These are phyloP conservation scores for Podaxis sp. DNA, from an alignment of 768 basidiomycete species.

Conservation along the genomic window DNA sequence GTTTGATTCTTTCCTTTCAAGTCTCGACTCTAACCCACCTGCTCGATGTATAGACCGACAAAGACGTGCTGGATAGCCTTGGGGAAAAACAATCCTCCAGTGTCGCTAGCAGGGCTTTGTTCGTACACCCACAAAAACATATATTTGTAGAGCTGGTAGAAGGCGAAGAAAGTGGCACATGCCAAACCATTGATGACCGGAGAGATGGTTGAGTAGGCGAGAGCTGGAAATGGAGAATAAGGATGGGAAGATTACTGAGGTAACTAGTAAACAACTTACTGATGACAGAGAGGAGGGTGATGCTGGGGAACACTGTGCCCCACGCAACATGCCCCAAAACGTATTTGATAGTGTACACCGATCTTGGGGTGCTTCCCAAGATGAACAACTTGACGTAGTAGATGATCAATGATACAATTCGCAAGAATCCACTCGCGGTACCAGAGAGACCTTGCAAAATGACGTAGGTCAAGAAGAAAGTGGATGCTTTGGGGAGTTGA, in stretches of 20 bases:
- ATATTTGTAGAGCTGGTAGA: slow-evolving; percentile 85
- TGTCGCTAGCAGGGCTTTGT: slow-evolving; percentile 67
- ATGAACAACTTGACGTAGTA: slow-evolving; percentile 92
- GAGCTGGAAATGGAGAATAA: slow-evolving; percentile 35
- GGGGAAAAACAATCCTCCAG: slow-evolving; percentile 94
- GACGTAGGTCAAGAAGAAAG: slow-evolving; percentile 89
- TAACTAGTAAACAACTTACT: not conserved
- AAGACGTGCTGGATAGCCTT: slow-evolving; percentile 92
- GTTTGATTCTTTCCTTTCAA: not conserved
- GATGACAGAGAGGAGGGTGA: slow-evolving; percentile 82
- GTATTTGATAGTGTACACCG: slow-evolving; percentile 83
- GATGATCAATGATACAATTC: slow-evolving; percentile 67
- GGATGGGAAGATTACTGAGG: slow-evolving; percentile 40
- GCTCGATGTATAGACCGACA: slow-evolving; percentile 90
- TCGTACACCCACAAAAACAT: slow-evolving; percentile 80
- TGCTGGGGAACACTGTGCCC: slow-evolving; percentile 70
- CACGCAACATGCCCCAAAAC: slow-evolving; percentile 64
- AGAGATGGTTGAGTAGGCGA: slow-evolving; percentile 86
- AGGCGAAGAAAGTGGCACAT: slow-evolving; percentile 75
- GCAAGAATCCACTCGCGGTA: slow-evolving; percentile 77
- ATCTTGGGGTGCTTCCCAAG: slow-evolving; percentile 85
- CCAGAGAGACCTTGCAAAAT: slow-evolving; percentile 80
- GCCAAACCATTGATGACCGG: slow-evolving; percentile 94
- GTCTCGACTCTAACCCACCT: slow-evolving; percentile 25
- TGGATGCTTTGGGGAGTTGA: slow-evolving; percentile 80